Evolutionary conservation across 148 eudicot species (phyloP).

Genomic region (Tetragonia tetragonoides): DNA sequence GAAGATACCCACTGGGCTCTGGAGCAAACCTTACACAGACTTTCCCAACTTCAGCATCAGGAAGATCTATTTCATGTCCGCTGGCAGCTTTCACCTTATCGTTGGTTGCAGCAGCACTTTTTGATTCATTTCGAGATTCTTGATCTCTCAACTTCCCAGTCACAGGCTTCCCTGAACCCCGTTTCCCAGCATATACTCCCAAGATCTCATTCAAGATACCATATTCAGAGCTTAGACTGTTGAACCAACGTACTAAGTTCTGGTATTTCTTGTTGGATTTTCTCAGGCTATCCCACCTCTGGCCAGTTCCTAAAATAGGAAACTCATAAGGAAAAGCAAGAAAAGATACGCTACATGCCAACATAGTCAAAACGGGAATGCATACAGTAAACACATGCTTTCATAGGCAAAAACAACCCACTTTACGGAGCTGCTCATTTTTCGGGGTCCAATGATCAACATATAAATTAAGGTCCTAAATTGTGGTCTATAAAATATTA

Average conservation of each 20-base stretch:
- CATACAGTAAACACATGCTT: background rate
- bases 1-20: slow-evolving; percentile 97
- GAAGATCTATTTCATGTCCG: slow-evolving; percentile 78
- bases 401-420: background rate
- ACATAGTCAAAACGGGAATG: background rate
- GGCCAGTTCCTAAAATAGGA: slow-evolving; percentile 56
- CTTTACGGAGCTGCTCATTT: background rate
- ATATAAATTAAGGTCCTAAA: too few relatives aligned
- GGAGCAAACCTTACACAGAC: slow-evolving; percentile 91
- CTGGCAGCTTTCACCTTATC: slow-evolving; percentile 42
- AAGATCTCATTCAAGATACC: slow-evolving; percentile 43
- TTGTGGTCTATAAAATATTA: too few relatives aligned
- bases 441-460: background rate
- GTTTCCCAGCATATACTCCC: slow-evolving; percentile 48
- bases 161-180: slow-evolving; percentile 50
- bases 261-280: slow-evolving; percentile 85
- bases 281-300: slow-evolving; percentile 89
- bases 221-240: slow-evolving; percentile 57
- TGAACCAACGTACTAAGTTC: slow-evolving; percentile 82
- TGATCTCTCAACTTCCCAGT: slow-evolving; percentile 48
- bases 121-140: slow-evolving; percentile 40
- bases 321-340: background rate
- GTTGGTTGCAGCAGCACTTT: slow-evolving; percentile 32
- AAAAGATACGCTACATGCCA: background rate
- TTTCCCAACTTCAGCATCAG: slow-evolving; percentile 80